Base-by-base conservation (phyloP, 129 eudicot genomes). In the Mikania micrantha region DNA sequence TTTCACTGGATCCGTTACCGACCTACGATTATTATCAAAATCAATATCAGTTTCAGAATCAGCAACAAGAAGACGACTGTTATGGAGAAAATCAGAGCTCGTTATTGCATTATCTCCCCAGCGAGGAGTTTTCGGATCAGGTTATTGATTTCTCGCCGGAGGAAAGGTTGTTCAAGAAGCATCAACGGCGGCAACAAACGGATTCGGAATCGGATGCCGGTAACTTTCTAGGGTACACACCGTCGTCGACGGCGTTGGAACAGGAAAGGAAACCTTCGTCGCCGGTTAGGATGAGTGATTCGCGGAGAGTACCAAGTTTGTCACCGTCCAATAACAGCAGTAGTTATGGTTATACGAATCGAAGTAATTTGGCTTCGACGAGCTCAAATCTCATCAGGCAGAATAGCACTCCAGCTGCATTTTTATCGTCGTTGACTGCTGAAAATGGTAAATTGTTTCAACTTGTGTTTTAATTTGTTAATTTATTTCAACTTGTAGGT, bases 321-420 rank as follows among this genome's bases (percentile, higher is more conserved):
- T 32, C 21, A 4, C 44, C 19, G 67, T 31, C 13, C 15, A 49
- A 29, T n/a, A 36, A 42, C 7, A 52, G 67, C 79, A 11, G 57
- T 72, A 32, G 71, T 74, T 74, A 76, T 57, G 64, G 60, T 41
- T 59, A 68, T 2, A 20, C 59, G 5, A 57, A n/a, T 42, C 53
- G 45, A 38, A 78, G 52, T 40, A 45, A 64, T 60, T 15, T 54
- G 54, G 50, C 60, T 29, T 16, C 61, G 21, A 49, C 38, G 20
- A 81, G 65, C 52, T 77, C 88, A 7, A 80, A 74, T 88, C 88
- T 85, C 63, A 40, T 83, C 13, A 73, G 98, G 54, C 95, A 92
- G 44, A 84, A 79, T 65, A 88, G 91, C 65, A 84, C 95, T 28
- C 98, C 91, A 16, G 91, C 95, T 80, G 98, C 96, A 64, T 84